These are phyloP conservation scores for Alternaria hordeiaustralica DNA, from an alignment of 2,329 filamentous ascomycete genomes.

Conservation along the genomic window DNA sequence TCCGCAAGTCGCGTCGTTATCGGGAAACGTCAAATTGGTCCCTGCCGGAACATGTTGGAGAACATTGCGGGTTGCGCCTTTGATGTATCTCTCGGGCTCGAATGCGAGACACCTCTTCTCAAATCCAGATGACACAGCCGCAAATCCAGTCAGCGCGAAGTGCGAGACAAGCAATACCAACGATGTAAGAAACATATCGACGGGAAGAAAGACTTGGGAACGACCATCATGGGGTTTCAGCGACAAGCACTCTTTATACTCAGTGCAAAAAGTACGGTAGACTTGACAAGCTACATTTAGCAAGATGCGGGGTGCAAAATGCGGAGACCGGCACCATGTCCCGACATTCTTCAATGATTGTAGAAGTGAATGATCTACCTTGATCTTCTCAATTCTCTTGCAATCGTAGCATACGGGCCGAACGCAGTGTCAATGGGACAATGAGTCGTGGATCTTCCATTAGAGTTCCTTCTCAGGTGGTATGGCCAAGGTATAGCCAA, in stretches of 20 bases:
- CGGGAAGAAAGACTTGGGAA: neutral
- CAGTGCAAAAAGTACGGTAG: neutral
- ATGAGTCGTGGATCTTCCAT: neutral
- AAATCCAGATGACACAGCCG: slow-evolving; percentile 7
- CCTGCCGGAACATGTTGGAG: slow-evolving; percentile 45
- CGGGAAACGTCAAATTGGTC: slow-evolving; percentile 48
- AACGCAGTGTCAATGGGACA: neutral
- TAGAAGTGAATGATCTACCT: neutral
- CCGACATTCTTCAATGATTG: neutral
- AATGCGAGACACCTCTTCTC: slow-evolving; percentile 28
- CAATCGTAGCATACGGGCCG: neutral
- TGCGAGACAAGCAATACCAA: neutral
- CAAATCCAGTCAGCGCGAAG: neutral
- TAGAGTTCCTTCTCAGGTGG: neutral
- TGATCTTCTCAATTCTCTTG: neutral
- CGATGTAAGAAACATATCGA: neutral
- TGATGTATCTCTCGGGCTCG: slow-evolving; percentile 20
- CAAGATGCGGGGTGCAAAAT: neutral
- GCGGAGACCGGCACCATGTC: neutral
- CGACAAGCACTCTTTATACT: neutral
- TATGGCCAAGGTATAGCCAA: too few species aligned
- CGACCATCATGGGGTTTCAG: neutral
- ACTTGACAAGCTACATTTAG: neutral
- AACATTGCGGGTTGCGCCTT: slow-evolving; percentile 24
- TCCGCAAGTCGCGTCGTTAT: slow-evolving; percentile 48